Evolutionary conservation across 2,329 filamentous ascomycete species (phyloP), one percentile per base, ranked within the genome.

Genomic region (Rosellinia necatrix): DNA sequence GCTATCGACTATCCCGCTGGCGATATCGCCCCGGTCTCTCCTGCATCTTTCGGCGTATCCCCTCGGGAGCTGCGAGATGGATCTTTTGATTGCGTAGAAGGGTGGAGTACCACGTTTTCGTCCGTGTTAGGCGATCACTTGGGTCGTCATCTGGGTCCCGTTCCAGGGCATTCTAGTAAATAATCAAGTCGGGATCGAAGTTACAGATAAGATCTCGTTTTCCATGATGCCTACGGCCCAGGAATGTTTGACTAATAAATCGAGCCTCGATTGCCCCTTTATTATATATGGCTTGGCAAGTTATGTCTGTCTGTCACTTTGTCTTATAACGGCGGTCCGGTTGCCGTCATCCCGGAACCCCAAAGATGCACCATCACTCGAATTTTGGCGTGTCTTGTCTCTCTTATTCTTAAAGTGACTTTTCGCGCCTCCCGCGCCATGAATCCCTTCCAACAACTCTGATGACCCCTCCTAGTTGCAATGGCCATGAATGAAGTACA

Each of bases 41-140:
- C 29, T 53, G 41, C 49, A 53, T 50, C 48, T 53, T 25, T 53
- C 53, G 46, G 49, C n/a, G 19, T 29, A 15, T 13, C 21, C n/a
- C 22, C 40, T 38, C 29, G 17, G 32, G 17, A 37, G 12, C 19
- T 24, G 25, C n/a, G n/a, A n/a, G n/a, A n/a, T n/a, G n/a, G n/a
- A n/a, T n/a, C n/a, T n/a, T n/a, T n/a, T 46, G 34, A 46, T 21
- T 34, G 34, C 22, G 19, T 34, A 41, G n/a, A n/a, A n/a, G n/a
- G n/a, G n/a, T 34, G 8, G 13, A 37, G 13, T 13, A 24, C 32
- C 37, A 38, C 21, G 15, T 32, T 35, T 40, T 42, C 19, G 13
- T 32, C 19, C 27, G n/a, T 17, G 17, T 30, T 56, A 17, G 41
- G 17, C 42, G 10, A 22, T 19, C 44, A 21, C 21, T 19, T 15